phyloP scores from a whole-genome alignment of 208 protist species.

The Leishmania martiniquensis region DNA sequence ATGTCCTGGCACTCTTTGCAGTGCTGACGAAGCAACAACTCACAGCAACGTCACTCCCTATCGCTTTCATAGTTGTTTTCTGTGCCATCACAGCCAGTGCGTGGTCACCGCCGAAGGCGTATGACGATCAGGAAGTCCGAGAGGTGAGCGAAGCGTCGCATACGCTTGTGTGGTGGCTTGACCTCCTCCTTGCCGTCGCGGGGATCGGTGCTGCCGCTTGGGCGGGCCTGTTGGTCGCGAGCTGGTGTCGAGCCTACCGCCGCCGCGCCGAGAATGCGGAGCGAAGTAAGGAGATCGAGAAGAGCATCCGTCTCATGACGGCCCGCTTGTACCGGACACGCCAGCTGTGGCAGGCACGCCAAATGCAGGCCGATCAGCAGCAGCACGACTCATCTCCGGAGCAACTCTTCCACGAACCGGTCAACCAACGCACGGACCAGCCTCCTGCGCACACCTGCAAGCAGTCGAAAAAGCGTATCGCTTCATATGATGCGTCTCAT shows the following conservation, averaged over 20 bases:
- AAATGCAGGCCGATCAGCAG: neutral
- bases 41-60: neutral
- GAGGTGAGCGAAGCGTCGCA: neutral
- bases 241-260: constrained; percentile 5
- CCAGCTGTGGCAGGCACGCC: constrained; percentile 15
- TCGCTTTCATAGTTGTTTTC: neutral
- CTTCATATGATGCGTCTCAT: neutral
- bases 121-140: too few relatives aligned
- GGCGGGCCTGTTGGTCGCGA: neutral
- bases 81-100: neutral
- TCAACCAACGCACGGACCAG: neutral
- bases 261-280: constrained; percentile 9
- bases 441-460: too few relatives aligned
- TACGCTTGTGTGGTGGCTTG: neutral
- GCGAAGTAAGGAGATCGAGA: constrained; percentile 18
- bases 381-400: neutral
- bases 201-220: neutral
- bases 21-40: neutral
- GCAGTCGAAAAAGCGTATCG: neutral
- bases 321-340: constrained; percentile 27
- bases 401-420: too few relatives aligned
- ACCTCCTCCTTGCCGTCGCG: constrained; percentile 7
- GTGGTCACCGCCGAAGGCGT: neutral
- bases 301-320: constrained; percentile 30
- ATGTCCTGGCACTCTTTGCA: neutral